A percentile compares a stretch with the other conserved stretches of the same genome.
phyloP scores from a whole-genome alignment of 192 early-diverging fungal species.

The Umbelopsis sp. region DNA sequence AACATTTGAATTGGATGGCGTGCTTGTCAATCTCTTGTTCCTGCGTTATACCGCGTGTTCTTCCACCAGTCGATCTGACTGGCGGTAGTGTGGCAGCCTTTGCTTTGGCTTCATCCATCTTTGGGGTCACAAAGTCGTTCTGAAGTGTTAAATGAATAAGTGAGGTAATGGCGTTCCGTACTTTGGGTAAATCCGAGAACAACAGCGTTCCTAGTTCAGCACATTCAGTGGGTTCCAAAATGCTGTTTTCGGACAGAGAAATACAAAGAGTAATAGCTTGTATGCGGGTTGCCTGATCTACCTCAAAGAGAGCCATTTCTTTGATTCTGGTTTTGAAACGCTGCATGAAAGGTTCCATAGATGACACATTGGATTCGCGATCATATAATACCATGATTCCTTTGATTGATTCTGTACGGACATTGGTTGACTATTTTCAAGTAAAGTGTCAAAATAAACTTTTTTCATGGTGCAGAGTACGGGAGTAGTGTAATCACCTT shows the following conservation, averaged over 20 bases:
- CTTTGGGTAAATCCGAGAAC: slow-evolving; percentile 66
- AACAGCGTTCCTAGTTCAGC: slow-evolving; percentile 66
- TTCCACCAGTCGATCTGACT: neutral
- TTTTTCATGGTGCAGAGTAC: neutral
- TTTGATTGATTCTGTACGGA: slow-evolving; percentile 73
- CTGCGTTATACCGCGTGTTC: slow-evolving; percentile 1
- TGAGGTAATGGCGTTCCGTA: slow-evolving; percentile 67
- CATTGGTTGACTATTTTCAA: slow-evolving; percentile 24
- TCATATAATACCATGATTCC: slow-evolving; percentile 60
- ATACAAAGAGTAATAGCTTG: slow-evolving; percentile 53
- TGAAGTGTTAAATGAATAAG: slow-evolving; percentile 52
- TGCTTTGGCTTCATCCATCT: slow-evolving; percentile 26
- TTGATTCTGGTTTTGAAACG: slow-evolving; percentile 72
- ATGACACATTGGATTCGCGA: slow-evolving; percentile 53
- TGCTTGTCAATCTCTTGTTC: slow-evolving; percentile 33
- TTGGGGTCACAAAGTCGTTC: slow-evolving; percentile 39
- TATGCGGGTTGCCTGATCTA: slow-evolving; percentile 52
- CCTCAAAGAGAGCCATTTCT: slow-evolving; percentile 75
- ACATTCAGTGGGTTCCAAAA: slow-evolving; percentile 66
- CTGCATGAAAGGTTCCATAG: slow-evolving; percentile 63
- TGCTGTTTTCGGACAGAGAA: slow-evolving; percentile 45
- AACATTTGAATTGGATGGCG: slow-evolving; percentile 50
- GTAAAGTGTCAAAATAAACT: neutral
- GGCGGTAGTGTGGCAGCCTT: slow-evolving; percentile 15
- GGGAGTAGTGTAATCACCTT: slow-evolving; percentile 39